Base-by-base conservation (phyloP, 495 filamentous ascomycete species). In the Trichocladium uniseriatum region DNA sequence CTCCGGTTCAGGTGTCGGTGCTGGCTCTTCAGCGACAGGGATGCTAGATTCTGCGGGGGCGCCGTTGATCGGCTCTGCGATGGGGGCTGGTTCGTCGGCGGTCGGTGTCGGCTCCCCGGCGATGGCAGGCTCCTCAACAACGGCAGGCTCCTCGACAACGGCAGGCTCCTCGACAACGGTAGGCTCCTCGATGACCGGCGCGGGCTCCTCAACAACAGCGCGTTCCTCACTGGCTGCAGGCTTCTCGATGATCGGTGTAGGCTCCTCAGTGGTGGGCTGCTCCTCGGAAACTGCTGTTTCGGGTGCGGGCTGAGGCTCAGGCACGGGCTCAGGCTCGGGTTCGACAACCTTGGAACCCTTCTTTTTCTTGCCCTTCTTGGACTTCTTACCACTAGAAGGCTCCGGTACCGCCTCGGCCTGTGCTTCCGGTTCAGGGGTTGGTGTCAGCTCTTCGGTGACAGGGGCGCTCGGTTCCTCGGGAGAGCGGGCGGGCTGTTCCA, bases 361-460 rank as follows among this genome's bases (percentile, higher is more conserved):
- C 38, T 55, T 52, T 21, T 61, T 59, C 44, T 61, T 57, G 34
- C 43, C 52, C 37, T 63, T 63, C 46, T 57, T 59, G 10, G 50
- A n/a, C n/a, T n/a, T n/a, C n/a, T n/a, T n/a, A n/a, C n/a, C n/a
- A n/a, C n/a, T n/a, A n/a, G n/a, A n/a, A n/a, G n/a, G n/a, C n/a
- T n/a, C 14, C 14, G 27, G 37, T 18, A 11, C 5, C 28, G 32
- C 45, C 19, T 32, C 36, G 2, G 36, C 0, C 13, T 4, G 31
- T 32, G 31, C 10, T 14, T 32, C 31, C 3, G 31, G 31, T 14
- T 18, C 36, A n/a, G 36, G 36, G 14, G 20, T 21, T 21, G 32
- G 43, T 14, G 31, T n/a, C n/a, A n/a, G n/a, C n/a, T n/a, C n/a
- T n/a, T n/a, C n/a, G n/a, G n/a, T n/a, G n/a, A n/a, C n/a, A n/a